Conservation (phyloP, 1,284 basidiomycete genomes). For the Moesziomyces globuligerus region DNA sequence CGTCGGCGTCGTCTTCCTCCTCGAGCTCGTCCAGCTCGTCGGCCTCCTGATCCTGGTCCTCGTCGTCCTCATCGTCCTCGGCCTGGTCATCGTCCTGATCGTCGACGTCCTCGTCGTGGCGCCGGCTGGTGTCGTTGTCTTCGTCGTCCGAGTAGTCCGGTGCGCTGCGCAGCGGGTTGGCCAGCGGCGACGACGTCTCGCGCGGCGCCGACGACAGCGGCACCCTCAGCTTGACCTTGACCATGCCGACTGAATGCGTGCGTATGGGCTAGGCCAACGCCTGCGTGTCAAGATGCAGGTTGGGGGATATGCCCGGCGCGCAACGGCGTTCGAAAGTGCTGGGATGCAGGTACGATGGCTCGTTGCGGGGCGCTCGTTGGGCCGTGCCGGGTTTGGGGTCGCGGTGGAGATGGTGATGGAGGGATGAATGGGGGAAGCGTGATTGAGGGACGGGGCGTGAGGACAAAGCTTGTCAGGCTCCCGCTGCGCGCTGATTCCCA, state of each 20-base stretch:
- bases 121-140: constrained; percentile 9
- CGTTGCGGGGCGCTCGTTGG: too few relatives aligned
- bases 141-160: constrained; percentile 46
- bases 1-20: constrained; percentile 43
- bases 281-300: too few relatives aligned
- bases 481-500: too few relatives aligned
- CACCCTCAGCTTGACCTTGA: constrained; percentile 50
- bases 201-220: constrained; percentile 45
- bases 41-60: constrained; percentile 23
- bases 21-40: constrained; percentile 43
- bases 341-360: too few relatives aligned
- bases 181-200: constrained; percentile 43
- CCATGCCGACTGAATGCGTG: constrained; percentile 8
- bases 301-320: too few relatives aligned
- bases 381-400: too few relatives aligned
- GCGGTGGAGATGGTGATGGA: too few relatives aligned
- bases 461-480: too few relatives aligned
- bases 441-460: too few relatives aligned
- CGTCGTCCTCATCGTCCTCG: constrained; percentile 21
- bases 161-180: constrained; percentile 35
- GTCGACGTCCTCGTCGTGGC: constrained; percentile 1
- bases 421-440: too few relatives aligned
- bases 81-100: background rate
- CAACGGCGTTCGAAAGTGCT: too few relatives aligned
- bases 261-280: background rate